phyloP scores from a whole-genome alignment of 1,284 basidiomycete species.

The Ceratorhiza oryzae-sativae region DNA sequence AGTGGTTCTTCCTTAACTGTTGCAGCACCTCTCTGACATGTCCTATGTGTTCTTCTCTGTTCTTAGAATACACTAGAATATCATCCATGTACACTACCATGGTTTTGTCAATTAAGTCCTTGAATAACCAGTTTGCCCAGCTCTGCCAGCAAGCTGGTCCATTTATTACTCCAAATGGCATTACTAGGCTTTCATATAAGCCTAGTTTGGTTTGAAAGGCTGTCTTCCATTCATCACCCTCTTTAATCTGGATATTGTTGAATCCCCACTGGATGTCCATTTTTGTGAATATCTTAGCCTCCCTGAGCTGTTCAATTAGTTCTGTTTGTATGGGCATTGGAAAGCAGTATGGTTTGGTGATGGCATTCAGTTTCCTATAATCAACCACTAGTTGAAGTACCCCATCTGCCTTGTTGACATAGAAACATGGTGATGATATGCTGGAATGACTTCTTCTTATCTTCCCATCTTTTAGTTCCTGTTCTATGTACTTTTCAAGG shows the following conservation, averaged over 20 bases:
- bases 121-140: constrained; percentile 22
- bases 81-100: constrained; percentile 26
- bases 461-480: constrained; percentile 8
- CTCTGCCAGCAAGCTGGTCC: constrained; percentile 17
- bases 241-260: constrained; percentile 34
- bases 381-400: background rate
- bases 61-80: constrained; percentile 23
- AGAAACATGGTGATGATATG: constrained; percentile 12
- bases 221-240: constrained; percentile 40
- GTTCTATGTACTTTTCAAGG: constrained; percentile 7
- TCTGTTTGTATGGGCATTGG: constrained; percentile 14
- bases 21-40: constrained; percentile 20
- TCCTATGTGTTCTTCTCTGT: constrained; percentile 8
- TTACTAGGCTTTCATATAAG: constrained; percentile 25
- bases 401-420: constrained; percentile 5
- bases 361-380: constrained; percentile 3
- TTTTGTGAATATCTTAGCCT: constrained; percentile 33
- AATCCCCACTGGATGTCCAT: constrained; percentile 33
- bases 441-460: background rate
- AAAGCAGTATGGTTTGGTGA: constrained; percentile 4
- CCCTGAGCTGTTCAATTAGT: constrained; percentile 13
- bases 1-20: constrained; percentile 7
- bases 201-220: constrained; percentile 32
- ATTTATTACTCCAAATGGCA: constrained; percentile 37
- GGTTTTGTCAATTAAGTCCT: background rate